phyloP scores from a whole-genome alignment of 1,284 basidiomycete species.

The Gomphus bonarii region DNA sequence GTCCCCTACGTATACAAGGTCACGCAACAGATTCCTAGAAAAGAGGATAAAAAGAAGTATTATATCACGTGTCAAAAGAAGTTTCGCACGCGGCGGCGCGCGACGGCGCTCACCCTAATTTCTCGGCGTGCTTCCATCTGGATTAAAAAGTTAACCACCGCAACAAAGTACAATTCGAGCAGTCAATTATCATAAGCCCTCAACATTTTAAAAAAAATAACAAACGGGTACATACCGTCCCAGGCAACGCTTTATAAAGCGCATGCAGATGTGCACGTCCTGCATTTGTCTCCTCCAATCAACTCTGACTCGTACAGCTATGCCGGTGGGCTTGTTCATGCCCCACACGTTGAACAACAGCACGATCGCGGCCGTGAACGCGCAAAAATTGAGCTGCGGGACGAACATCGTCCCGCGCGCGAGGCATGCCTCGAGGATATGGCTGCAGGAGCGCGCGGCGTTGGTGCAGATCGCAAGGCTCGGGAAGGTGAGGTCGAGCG shows the following conservation, averaged over 20 bases:
- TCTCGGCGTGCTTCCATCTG: not conserved
- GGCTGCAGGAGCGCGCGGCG: slow-evolving; percentile 67
- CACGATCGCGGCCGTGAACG: slow-evolving; percentile 58
- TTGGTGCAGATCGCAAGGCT: slow-evolving; percentile 81
- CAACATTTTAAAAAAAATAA: too few relatives aligned
- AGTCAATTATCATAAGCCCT: too few relatives aligned
- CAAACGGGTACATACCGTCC: slow-evolving; percentile 25
- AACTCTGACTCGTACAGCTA: slow-evolving; percentile 38
- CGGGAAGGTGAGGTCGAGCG: slow-evolving; percentile 41
- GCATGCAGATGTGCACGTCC: slow-evolving; percentile 64
- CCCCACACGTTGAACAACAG: slow-evolving; percentile 69
- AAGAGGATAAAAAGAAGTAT: too few relatives aligned
- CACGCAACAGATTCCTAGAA: slow-evolving; percentile 53
- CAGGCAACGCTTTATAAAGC: slow-evolving; percentile 43
- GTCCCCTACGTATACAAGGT: slow-evolving; percentile 55
- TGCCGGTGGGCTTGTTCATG: slow-evolving; percentile 36
- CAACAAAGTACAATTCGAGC: too few relatives aligned
- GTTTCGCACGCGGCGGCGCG: not conserved
- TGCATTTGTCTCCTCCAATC: slow-evolving; percentile 54
- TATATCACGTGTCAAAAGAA: not conserved
- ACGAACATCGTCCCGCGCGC: slow-evolving; percentile 15
- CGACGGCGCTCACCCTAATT: not conserved
- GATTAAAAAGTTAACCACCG: too few relatives aligned
- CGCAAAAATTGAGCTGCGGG: slow-evolving; percentile 30
- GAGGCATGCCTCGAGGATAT: slow-evolving; percentile 50